Percentiles rank a stretch among this genome's conserved stretches.
Conservation (phyloP, 106 monocot species). For the Vanilla planifolia region DNA sequence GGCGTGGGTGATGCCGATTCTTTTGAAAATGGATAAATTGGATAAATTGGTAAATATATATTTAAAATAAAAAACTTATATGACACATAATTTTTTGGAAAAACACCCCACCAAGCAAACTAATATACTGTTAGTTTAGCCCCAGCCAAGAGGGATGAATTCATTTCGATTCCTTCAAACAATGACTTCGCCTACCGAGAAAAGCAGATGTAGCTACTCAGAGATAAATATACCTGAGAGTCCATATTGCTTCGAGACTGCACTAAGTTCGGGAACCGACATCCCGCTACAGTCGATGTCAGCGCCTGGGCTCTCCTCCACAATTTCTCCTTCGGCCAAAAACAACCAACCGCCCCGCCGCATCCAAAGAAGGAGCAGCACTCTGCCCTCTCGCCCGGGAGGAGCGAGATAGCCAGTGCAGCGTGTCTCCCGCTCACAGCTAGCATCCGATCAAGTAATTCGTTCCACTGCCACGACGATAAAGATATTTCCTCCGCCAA, state of each 20-base stretch:
- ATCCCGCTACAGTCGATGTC: constrained; percentile 19
- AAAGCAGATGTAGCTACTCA: not conserved
- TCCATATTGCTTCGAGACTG: constrained; percentile 59
- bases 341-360: not conserved
- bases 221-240: constrained; percentile 40
- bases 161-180: no score
- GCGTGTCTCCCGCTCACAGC: constrained; percentile 24
- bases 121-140: no score
- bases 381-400: constrained; percentile 6
- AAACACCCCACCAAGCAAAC: no score
- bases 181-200: not conserved
- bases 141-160: no score
- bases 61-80: no score
- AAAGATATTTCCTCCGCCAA: no score
- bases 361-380: not conserved
- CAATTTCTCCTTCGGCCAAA: constrained; percentile 12
- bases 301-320: constrained; percentile 7
- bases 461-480: no score
- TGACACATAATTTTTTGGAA: no score
- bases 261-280: constrained; percentile 46
- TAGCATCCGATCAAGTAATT: constrained; percentile 26
- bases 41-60: no score
- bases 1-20: no score
- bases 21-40: no score
- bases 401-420: constrained; percentile 8